phyloP scores from a whole-genome alignment of 2,329 filamentous ascomycete species.

The Aquanectria penicillioides region DNA sequence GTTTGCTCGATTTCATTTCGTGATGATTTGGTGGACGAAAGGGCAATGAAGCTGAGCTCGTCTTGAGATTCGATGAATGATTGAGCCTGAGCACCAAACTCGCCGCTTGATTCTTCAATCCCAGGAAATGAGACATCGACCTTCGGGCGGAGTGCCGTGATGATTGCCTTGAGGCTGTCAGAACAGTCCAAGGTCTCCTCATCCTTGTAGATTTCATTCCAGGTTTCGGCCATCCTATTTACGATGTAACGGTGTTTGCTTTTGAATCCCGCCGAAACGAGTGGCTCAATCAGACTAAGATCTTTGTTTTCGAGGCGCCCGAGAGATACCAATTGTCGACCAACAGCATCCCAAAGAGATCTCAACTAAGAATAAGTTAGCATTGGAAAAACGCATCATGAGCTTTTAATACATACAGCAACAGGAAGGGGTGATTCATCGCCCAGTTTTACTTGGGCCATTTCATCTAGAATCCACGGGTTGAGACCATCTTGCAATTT shows the following conservation, averaged over 20 bases:
- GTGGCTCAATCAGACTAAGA: conserved; percentile 62
- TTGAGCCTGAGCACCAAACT: conserved; percentile 51
- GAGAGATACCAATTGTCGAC: conserved; percentile 48
- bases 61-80: conserved; percentile 62
- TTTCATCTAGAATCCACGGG: conserved; percentile 71
- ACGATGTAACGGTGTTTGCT: conserved; percentile 67
- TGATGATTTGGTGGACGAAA: conserved; percentile 46
- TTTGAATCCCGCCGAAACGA: conserved; percentile 66
- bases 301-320: conserved; percentile 54
- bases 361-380: conserved; percentile 55
- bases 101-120: conserved; percentile 50
- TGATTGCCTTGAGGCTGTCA: conserved; percentile 66
- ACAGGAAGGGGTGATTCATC: conserved; percentile 53
- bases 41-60: conserved; percentile 49
- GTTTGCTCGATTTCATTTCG: conserved; percentile 33
- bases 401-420: conserved; percentile 53
- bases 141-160: conserved; percentile 69
- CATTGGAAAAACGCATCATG: neutral
- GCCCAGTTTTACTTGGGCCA: conserved; percentile 53
- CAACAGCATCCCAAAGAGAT: conserved; percentile 61
- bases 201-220: conserved; percentile 76
- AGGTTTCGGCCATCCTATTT: conserved; percentile 62
- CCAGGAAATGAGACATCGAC: conserved; percentile 59
- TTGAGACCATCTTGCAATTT: conserved; percentile 70
- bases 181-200: conserved; percentile 72